Base-by-base conservation (phyloP, 441 rosid species). In the Croton setiger region DNA sequence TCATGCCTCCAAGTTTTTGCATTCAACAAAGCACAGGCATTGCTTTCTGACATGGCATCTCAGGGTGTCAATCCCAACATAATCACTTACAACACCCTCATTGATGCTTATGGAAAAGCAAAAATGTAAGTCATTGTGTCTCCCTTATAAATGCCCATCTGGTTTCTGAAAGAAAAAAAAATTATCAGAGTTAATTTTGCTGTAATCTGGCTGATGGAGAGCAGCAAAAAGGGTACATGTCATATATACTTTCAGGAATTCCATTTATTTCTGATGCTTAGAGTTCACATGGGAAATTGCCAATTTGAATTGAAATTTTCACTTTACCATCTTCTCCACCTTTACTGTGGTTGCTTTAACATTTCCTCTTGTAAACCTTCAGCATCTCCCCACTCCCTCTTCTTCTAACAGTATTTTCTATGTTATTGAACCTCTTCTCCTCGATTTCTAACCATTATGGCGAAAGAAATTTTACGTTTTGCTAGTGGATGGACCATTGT, bases 91-190 rank as follows among this genome's bases (percentile, higher is more conserved):
- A 93, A 93, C 74, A 91, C 86, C 58, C 90, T 91, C 78, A 86
- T 93, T 35, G 96, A 91, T 70, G 87, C 97, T 7, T 89, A 89
- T 66, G 97, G 96, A 66, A 89, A 89, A 76, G 89, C 93, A 62
- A 91, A 87, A 88, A 89, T 72, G 98, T 93, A 87, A 54, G 55
- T 74, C 33, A 12, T 72, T 13, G 41, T 47, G 10, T 20, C 41
- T 41, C 47, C 11, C 27, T 58, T 71, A 60, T 35, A 49, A 41
- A 70, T 56, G 44, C 62, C 51, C 60, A 66, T 73, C 15, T 74
- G 69, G 51, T 74, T 73, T 56, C 80, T 31, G n/a, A 57, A 52
- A 12, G 48, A 37, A 47, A 14, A 18, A 23, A 18, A 9, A 37
- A 8, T 39, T 20, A n/a, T 12, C 3, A 23, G 21, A 70, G 47